Conservation (phyloP, 768 basidiomycete genomes). For the Rhizopogon sp. region DNA sequence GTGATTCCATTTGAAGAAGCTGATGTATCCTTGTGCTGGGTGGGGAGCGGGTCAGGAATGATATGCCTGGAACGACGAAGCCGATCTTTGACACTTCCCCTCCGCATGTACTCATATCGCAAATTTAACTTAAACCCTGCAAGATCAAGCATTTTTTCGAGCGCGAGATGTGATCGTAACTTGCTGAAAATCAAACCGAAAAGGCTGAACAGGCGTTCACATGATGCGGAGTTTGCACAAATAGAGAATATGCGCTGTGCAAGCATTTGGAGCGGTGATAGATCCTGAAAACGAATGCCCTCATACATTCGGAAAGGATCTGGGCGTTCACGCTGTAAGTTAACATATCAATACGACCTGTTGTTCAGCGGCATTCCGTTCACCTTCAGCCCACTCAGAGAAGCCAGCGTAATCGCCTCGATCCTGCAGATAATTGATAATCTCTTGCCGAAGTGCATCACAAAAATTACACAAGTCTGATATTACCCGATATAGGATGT, state of each 20-base stretch:
- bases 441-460: too few species aligned
- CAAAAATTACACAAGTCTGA: too few species aligned
- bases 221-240: constrained; percentile 19
- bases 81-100: constrained; percentile 2
- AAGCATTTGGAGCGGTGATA: constrained; percentile 10
- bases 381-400: too few species aligned
- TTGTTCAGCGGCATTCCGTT: too few species aligned
- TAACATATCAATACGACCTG: background rate
- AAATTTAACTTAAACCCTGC: constrained; percentile 24
- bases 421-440: too few species aligned
- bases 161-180: constrained; percentile 2
- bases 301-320: background rate
- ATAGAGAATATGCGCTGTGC: constrained; percentile 16
- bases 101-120: constrained; percentile 18
- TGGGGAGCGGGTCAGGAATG: background rate
- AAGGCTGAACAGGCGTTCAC: constrained; percentile 16
- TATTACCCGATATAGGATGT: too few species aligned
- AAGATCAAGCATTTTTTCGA: background rate
- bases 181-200: constrained; percentile 8
- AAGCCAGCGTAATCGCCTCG: too few species aligned
- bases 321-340: background rate
- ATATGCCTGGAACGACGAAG: constrained; percentile 1
- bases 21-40: too few species aligned
- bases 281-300: background rate
- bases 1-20: background rate